Conservation (phyloP, 441 rosid genomes). For the Gossypium trilobum region DNA sequence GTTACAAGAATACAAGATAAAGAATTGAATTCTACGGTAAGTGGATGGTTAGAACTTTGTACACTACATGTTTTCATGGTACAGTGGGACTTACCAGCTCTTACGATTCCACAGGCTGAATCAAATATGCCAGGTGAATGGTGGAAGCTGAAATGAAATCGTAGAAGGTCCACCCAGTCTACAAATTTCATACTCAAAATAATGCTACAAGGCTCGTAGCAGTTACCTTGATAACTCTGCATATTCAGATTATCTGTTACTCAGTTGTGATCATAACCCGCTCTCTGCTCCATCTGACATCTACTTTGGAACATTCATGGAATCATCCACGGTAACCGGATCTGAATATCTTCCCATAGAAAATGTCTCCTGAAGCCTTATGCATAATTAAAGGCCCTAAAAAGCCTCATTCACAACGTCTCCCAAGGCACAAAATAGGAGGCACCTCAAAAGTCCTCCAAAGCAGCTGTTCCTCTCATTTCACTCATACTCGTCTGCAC, state of each 20-base stretch:
- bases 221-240: constrained; percentile 14
- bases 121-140: constrained; percentile 28
- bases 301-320: background rate
- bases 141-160: constrained; percentile 20
- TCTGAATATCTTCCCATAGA: constrained; percentile 16
- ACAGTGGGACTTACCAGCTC: constrained; percentile 27
- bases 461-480: constrained; percentile 17
- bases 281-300: constrained; percentile 1
- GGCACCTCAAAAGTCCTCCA: constrained; percentile 17
- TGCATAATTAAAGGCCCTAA: constrained; percentile 18
- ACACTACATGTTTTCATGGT: constrained; percentile 34
- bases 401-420: constrained; percentile 14
- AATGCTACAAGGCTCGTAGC: constrained; percentile 12
- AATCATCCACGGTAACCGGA: background rate
- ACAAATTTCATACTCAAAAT: constrained; percentile 18
- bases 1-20: constrained; percentile 30
- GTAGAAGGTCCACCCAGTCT: background rate
- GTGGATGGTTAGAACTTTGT: constrained; percentile 48
- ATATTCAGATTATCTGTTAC: constrained; percentile 3
- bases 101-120: constrained; percentile 22
- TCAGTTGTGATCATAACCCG: constrained; percentile 8
- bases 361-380: constrained; percentile 9
- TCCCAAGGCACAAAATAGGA: constrained; percentile 16
- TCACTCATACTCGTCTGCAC: constrained; percentile 14
- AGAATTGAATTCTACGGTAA: constrained; percentile 42